phyloP scores from a whole-genome alignment of 1,284 basidiomycete genomes.

The Cystobasidium sp. region DNA sequence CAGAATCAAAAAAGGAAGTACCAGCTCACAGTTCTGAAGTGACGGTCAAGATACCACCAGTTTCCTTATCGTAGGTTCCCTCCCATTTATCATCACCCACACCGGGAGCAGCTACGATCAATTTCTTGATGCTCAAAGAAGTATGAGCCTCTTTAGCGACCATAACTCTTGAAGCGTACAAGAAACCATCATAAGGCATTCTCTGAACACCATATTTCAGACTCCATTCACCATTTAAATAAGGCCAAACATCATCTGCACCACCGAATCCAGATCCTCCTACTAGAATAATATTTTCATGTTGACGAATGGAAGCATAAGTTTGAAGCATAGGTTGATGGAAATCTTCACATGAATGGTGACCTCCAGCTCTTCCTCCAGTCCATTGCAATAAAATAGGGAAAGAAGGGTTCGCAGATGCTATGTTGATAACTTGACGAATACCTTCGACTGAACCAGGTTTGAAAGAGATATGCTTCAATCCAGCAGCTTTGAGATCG shows the following conservation, averaged over 20 bases:
- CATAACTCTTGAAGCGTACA: slow-evolving; percentile 96
- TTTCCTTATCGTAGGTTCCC: slow-evolving; percentile 90
- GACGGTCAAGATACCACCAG: slow-evolving; percentile 94
- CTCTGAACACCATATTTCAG: slow-evolving; percentile 81
- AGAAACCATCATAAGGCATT: slow-evolving; percentile 99
- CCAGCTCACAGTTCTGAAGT: slow-evolving; percentile 75
- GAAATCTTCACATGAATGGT: slow-evolving; percentile 98
- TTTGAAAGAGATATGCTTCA: slow-evolving; percentile 96
- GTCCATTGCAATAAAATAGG: slow-evolving; percentile 99
- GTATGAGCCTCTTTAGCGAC: slow-evolving; percentile 98
- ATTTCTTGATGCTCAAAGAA: slow-evolving; percentile 88
- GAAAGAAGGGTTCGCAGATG: slow-evolving; percentile 90
- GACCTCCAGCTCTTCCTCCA: slow-evolving; percentile 97
- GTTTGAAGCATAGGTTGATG: slow-evolving; percentile 93
- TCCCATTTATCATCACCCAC: slow-evolving; percentile 81
- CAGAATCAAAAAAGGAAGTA: neutral
- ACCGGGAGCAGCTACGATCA: slow-evolving; percentile 92
- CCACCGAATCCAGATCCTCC: slow-evolving; percentile 97
- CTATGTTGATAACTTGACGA: slow-evolving; percentile 94
- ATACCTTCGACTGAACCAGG: slow-evolving; percentile 97
- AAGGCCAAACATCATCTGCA: slow-evolving; percentile 95
- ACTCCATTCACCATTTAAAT: slow-evolving; percentile 95
- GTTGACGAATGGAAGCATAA: slow-evolving; percentile 85
- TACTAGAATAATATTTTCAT: slow-evolving; percentile 85
- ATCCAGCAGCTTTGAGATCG: slow-evolving; percentile 69